Evolutionary conservation across 2,329 filamentous ascomycete genomes (phyloP).

Genomic region (Ceratocystis lukuohia): DNA sequence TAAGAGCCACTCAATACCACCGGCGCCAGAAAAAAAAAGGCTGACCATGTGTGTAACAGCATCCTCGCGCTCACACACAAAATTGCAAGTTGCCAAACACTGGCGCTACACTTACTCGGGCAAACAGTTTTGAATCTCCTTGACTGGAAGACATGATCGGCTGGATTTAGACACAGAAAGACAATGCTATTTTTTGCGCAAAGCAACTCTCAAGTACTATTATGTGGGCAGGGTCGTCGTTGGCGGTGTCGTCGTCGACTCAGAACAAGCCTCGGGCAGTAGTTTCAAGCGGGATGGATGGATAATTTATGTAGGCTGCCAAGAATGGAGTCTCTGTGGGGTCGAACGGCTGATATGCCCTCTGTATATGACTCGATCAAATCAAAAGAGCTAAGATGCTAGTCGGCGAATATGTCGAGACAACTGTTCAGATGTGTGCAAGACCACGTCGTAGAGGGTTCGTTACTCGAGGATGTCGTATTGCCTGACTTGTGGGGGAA

Average conservation of each 20-base stretch:
- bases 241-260: background rate
- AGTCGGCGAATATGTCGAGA: too few species aligned
- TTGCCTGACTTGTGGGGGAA: too few species aligned
- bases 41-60: background rate
- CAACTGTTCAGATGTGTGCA: too few species aligned
- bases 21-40: background rate
- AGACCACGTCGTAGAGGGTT: too few species aligned
- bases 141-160: constrained; percentile 13
- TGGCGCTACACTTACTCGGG: constrained; percentile 53
- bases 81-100: background rate
- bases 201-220: background rate
- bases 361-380: too few species aligned
- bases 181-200: background rate
- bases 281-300: too few species aligned
- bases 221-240: background rate
- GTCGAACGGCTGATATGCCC: too few species aligned
- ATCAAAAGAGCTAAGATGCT: too few species aligned
- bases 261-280: too few species aligned
- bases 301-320: too few species aligned
- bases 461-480: too few species aligned
- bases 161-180: background rate
- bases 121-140: constrained; percentile 98
- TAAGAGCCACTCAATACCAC: background rate
- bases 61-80: background rate
- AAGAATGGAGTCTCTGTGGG: too few species aligned